Conservation (phyloP, 1,284 basidiomycete species). For the Ganoderma resinaceum region DNA sequence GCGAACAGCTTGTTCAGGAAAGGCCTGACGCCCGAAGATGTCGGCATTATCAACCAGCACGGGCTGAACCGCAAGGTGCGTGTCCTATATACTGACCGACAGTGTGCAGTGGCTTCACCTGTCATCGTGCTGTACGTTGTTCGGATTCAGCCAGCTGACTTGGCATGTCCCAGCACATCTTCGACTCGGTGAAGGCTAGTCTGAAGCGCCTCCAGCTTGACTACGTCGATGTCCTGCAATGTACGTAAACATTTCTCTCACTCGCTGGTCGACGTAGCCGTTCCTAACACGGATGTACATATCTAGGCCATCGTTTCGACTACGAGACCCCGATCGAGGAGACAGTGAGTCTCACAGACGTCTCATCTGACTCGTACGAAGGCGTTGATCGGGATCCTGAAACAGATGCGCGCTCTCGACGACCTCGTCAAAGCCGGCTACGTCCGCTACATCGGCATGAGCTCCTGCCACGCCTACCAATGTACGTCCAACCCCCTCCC, state of each 20-base stretch:
- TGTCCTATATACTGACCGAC: no score
- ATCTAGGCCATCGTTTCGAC: slow-evolving; percentile 30
- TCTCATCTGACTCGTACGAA: no score
- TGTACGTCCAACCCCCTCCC: slow-evolving; percentile 39
- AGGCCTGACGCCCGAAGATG: slow-evolving; percentile 6
- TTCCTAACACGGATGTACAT: background rate
- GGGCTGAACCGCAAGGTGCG: slow-evolving; percentile 43
- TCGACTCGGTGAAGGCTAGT: slow-evolving; percentile 30
- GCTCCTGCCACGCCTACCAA: slow-evolving; percentile 43
- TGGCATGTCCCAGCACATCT: background rate
- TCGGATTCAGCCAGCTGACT: background rate
- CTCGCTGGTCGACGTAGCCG: background rate
- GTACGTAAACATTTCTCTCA: slow-evolving; percentile 2
- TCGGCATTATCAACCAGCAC: slow-evolving; percentile 43
- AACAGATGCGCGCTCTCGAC: slow-evolving; percentile 42
- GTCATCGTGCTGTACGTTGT: no score
- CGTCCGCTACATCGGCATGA: slow-evolving; percentile 50
- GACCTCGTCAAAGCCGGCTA: slow-evolving; percentile 44
- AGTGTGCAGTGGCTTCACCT: no score
- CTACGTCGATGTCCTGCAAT: slow-evolving; percentile 49
- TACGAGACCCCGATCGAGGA: slow-evolving; percentile 33
- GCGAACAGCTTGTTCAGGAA: background rate
- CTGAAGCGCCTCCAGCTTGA: slow-evolving; percentile 48
- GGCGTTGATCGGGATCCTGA: background rate
- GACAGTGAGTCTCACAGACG: slow-evolving; percentile 20